These are phyloP conservation scores for Penicillium silybi DNA, from an alignment of 495 filamentous ascomycete species.

Conservation along the genomic window DNA sequence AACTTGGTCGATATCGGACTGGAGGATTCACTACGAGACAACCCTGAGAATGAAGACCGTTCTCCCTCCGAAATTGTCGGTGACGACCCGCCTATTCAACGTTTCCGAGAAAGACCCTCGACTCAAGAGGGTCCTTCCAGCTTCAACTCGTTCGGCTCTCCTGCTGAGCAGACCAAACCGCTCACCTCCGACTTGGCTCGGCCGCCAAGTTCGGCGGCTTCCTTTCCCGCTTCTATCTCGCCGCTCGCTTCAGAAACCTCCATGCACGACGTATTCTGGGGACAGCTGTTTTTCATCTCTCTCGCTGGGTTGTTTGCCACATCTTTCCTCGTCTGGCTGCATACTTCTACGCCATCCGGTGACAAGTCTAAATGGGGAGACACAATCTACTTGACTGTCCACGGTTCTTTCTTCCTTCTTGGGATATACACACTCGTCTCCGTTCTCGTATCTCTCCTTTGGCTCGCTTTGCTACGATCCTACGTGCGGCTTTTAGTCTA, in stretches of 20 bases:
- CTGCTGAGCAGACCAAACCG: constrained; percentile 46
- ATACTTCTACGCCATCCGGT: constrained; percentile 65
- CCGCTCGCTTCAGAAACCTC: constrained; percentile 52
- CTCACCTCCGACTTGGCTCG: constrained; percentile 32
- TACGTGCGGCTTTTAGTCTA: constrained; percentile 79
- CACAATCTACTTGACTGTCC: constrained; percentile 88
- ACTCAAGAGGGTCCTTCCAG: constrained; percentile 28
- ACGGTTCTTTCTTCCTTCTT: constrained; percentile 81
- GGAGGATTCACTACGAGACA: constrained; percentile 56
- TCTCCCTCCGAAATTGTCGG: constrained; percentile 56
- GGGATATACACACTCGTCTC: constrained; percentile 89
- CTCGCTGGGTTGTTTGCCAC: constrained; percentile 79
- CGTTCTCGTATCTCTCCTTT: constrained; percentile 78
- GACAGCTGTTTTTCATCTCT: constrained; percentile 82
- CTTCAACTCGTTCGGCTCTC: constrained; percentile 36
- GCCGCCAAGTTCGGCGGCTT: constrained; percentile 40
- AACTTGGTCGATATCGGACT: constrained; percentile 87
- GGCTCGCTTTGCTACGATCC: constrained; percentile 82
- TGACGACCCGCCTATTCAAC: constrained; percentile 81
- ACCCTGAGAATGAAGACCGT: constrained; percentile 43
- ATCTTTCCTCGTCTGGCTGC: constrained; percentile 81
- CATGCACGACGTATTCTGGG: constrained; percentile 85
- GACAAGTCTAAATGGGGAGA: constrained; percentile 70
- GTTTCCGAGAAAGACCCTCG: constrained; percentile 60
- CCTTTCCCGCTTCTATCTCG: constrained; percentile 40